Evolutionary conservation across 495 filamentous ascomycete genomes (phyloP), one percentile per base, ranked within the genome.

Genomic region (Aspergillus cavernicola): DNA sequence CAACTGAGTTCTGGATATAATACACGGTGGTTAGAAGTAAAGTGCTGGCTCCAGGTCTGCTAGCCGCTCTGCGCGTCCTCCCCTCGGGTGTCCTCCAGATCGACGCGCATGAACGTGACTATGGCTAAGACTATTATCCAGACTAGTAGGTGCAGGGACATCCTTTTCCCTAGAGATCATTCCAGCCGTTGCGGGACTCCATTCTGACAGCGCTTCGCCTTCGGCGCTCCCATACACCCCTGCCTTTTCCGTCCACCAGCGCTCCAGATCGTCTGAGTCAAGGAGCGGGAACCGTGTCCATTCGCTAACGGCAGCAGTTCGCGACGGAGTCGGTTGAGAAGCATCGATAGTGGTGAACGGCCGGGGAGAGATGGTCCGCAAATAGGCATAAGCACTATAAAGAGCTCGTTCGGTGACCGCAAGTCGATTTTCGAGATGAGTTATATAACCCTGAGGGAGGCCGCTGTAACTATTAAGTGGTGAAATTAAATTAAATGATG

Each of bases 371-470:
- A 56, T 22, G 9, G 53, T 47, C 48, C 53, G 57, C 19, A 63
- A 41, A 23, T 52, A 51, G 4, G 55, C 23, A 9, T 58, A 56
- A 4, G 49, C 41, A 18, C 50, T 43, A 32, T 54, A 64, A 7
- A 64, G 48, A n/a, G 58, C 56, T 43, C 43, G 41, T 46, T 64
- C 62, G 8, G 62, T 64, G 29, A 38, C 53, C 4, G 44, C 55
- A 10, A 64, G 62, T 28, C 62, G 58, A 8, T 54, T 52, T 50
- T 64, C 62, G 18, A 64, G 52, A 15, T 61, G 58, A 1, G 53
- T 59, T 26, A 64, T 44, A 45, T 64, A 64, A 19, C 58, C 62
- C 36, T 58, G 56, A 2, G 62, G 62, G 3, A 64, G 58, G 41
- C 62, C 62, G 16, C 62, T 63, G 10, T 18, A 4, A 12, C 11